phyloP scores from a whole-genome alignment of 768 basidiomycete genomes.

The Suillus subluteus region DNA sequence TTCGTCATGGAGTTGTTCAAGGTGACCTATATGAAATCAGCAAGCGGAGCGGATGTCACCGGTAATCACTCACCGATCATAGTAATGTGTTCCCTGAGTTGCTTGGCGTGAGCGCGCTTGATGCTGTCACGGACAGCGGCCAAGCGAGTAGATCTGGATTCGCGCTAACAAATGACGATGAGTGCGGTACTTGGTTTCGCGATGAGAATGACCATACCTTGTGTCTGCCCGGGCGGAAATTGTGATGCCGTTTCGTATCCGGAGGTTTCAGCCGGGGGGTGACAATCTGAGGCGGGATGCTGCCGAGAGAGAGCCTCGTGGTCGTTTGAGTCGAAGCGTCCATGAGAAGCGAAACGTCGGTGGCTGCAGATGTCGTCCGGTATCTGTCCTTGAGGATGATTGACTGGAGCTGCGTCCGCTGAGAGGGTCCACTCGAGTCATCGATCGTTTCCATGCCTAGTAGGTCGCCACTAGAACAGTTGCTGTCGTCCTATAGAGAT shows the following conservation, averaged over 20 bases:
- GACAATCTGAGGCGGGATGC: not conserved
- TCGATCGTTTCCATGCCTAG: not conserved
- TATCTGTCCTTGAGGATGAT: not conserved
- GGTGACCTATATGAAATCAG: not conserved
- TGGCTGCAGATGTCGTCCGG: not conserved
- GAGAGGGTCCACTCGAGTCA: not conserved
- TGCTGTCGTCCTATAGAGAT: not conserved
- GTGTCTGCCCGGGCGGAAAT: not conserved
- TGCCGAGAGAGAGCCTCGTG: not conserved
- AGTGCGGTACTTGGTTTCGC: not conserved
- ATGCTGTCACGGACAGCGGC: not conserved
- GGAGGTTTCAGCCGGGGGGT: not conserved
- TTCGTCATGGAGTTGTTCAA: not conserved
- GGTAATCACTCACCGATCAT: not conserved
- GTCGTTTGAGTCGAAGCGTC: not conserved
- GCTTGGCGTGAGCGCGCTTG: not conserved
- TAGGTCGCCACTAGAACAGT: not conserved
- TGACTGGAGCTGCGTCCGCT: not conserved
- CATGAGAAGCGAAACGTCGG: not conserved
- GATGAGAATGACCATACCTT: not conserved
- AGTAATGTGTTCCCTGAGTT: not conserved
- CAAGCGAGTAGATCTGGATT: not conserved
- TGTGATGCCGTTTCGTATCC: not conserved
- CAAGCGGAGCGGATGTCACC: not conserved
- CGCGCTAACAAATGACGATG: not conserved